These are phyloP conservation scores for Lactarius hengduanensis DNA, from an alignment of 768 basidiomycete genomes.

Conservation along the genomic window DNA sequence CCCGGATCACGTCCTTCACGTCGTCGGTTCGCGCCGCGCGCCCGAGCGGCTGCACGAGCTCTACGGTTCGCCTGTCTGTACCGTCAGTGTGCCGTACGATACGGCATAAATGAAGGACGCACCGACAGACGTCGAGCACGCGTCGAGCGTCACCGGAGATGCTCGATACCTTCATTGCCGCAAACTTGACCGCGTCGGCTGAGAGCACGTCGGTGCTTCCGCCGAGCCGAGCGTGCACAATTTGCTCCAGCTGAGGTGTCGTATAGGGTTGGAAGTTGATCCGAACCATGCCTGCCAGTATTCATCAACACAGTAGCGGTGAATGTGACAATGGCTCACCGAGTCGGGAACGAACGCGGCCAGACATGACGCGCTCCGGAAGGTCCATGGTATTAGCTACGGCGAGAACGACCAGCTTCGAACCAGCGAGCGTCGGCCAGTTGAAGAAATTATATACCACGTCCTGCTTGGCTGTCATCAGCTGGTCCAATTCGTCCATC, in stretches of 20 bases:
- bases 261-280: slow-evolving; percentile 93
- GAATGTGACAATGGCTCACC: slow-evolving; percentile 47
- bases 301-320: neutral
- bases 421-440: slow-evolving; percentile 90
- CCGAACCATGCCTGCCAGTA: slow-evolving; percentile 65
- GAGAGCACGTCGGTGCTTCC: slow-evolving; percentile 54
- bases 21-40: slow-evolving; percentile 64
- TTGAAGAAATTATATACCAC: slow-evolving; percentile 99
- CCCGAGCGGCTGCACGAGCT: slow-evolving; percentile 57
- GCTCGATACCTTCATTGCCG: slow-evolving; percentile 71
- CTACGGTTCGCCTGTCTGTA: slow-evolving; percentile 68
- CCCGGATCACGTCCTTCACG: slow-evolving; percentile 73
- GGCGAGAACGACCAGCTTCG: slow-evolving; percentile 91
- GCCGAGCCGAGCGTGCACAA: slow-evolving; percentile 78
- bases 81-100: neutral
- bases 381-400: slow-evolving; percentile 99
- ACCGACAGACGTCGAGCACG: slow-evolving; percentile 91
- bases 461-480: slow-evolving; percentile 94
- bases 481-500: slow-evolving; percentile 98
- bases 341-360: slow-evolving; percentile 87
- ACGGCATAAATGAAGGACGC: slow-evolving; percentile 27
- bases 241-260: slow-evolving; percentile 72
- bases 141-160: slow-evolving; percentile 95
- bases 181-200: slow-evolving; percentile 77
- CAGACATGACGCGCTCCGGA: slow-evolving; percentile 90